A percentile compares a stretch with the other conserved stretches of the same genome.
These are phyloP conservation scores for Collybia nuda DNA, from an alignment of 768 basidiomycete genomes.

Conservation along the genomic window DNA sequence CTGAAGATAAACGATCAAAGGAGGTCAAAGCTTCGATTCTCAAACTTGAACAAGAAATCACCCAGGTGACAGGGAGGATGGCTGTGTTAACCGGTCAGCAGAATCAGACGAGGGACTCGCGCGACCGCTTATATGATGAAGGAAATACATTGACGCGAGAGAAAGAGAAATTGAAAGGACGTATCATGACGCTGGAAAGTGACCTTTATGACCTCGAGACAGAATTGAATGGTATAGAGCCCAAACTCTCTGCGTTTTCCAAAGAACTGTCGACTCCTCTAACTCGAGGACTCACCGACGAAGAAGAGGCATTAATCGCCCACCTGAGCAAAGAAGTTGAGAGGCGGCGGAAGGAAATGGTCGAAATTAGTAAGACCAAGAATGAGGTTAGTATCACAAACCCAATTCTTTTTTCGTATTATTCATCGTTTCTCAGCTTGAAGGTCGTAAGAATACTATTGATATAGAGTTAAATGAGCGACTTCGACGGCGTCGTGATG, in stretches of 20 bases:
- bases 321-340: slow-evolving; percentile 76
- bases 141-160: slow-evolving; percentile 58
- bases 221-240: slow-evolving; percentile 62
- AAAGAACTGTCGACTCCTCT: slow-evolving; percentile 76
- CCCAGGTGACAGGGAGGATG: slow-evolving; percentile 68
- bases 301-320: slow-evolving; percentile 70
- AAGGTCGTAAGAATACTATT: slow-evolving; percentile 73
- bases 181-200: slow-evolving; percentile 62
- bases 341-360: slow-evolving; percentile 63
- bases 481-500: slow-evolving; percentile 76
- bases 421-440: slow-evolving; percentile 43
- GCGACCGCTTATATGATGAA: slow-evolving; percentile 69
- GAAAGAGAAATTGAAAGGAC: slow-evolving; percentile 64
- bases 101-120: slow-evolving; percentile 63
- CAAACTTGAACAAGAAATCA: slow-evolving; percentile 84
- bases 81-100: slow-evolving; percentile 71
- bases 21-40: slow-evolving; percentile 76
- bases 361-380: slow-evolving; percentile 66
- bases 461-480: slow-evolving; percentile 95
- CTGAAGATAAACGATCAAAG: slow-evolving; percentile 59
- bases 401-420: not conserved
- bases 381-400: slow-evolving; percentile 55
- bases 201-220: slow-evolving; percentile 72
- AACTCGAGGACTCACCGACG: slow-evolving; percentile 66
- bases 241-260: slow-evolving; percentile 62